These are phyloP conservation scores for Leptographium flavum DNA, from an alignment of 2,329 filamentous ascomycete species.

Conservation along the genomic window DNA sequence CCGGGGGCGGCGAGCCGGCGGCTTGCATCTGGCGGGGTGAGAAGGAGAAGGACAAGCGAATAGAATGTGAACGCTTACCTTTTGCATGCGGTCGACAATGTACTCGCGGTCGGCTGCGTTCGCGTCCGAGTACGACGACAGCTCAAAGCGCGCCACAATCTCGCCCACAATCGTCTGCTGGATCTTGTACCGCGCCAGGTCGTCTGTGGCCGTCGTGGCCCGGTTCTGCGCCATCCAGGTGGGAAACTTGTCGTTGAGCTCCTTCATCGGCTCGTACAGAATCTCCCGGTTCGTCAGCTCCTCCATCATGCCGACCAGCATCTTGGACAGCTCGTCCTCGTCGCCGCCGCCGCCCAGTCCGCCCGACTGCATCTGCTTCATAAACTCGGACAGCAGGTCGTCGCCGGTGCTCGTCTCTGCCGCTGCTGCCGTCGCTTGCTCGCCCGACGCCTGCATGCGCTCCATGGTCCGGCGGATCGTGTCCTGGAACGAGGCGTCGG, in stretches of 20 bases:
- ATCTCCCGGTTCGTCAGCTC: conserved; percentile 98
- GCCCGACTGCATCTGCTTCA: conserved; percentile 69
- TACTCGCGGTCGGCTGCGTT: conserved; percentile 74
- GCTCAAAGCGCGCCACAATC: conserved; percentile 83
- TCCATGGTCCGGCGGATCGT: conserved; percentile 91
- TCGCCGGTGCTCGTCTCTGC: conserved; percentile 43
- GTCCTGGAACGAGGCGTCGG: conserved; percentile 62
- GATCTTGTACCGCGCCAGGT: conserved; percentile 65
- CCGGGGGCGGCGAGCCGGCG: conserved; percentile 75
- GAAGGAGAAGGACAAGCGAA: too few species aligned
- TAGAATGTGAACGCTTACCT: conserved; percentile 38
- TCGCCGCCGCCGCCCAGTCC: conserved; percentile 36
- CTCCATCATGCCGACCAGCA: conserved; percentile 97
- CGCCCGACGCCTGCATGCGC: conserved; percentile 80
- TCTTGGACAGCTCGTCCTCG: conserved; percentile 85
- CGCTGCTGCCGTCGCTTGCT: conserved; percentile 68
- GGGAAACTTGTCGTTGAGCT: conserved; percentile 84
- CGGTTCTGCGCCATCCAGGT: conserved; percentile 73
- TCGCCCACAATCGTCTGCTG: conserved; percentile 69
- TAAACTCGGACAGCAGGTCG: conserved; percentile 80
- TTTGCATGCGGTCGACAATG: conserved; percentile 95
- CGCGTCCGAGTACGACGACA: conserved; percentile 64
- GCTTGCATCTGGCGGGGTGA: conserved; percentile 99
- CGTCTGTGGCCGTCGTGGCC: conserved; percentile 49
- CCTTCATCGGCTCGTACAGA: conserved; percentile 96